Evolutionary conservation across 441 rosid species (phyloP).

Genomic region (Pelargonium cotyledonis): DNA sequence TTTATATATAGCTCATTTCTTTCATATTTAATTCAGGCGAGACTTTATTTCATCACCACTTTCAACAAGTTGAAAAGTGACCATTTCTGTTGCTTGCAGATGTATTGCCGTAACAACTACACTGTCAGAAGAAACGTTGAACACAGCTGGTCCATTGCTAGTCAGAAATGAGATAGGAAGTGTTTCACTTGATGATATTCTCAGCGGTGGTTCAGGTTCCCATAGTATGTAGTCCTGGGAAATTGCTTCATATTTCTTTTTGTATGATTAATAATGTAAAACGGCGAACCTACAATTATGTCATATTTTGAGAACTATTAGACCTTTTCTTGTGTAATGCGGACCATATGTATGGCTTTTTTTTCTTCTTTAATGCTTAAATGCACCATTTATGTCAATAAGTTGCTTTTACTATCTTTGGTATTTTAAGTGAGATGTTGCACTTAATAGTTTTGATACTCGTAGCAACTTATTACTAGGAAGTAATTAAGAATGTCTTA

Average conservation of each 20-base stretch:
- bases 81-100: constrained; percentile 43
- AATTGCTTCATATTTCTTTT: constrained; percentile 31
- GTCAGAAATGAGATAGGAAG: constrained; percentile 70
- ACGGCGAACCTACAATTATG: constrained; percentile 19
- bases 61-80: not conserved
- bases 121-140: constrained; percentile 58
- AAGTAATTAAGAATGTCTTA: constrained; percentile 11
- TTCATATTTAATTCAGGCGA: not conserved
- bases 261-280: constrained; percentile 35
- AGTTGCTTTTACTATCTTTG: constrained; percentile 15
- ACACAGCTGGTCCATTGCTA: constrained; percentile 61
- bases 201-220: constrained; percentile 70
- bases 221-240: constrained; percentile 69
- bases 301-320: constrained; percentile 16
- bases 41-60: not conserved
- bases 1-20: too few species aligned
- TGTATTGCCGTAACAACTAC: constrained; percentile 92
- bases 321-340: constrained; percentile 30
- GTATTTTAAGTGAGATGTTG: constrained; percentile 18
- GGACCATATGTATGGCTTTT: constrained; percentile 21
- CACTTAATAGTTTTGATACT: constrained; percentile 15
- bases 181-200: constrained; percentile 74
- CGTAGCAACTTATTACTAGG: constrained; percentile 17
- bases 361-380: constrained; percentile 18
- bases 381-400: constrained; percentile 8